Base-by-base conservation (phyloP, 2,329 filamentous ascomycete genomes). In the Xylaria multiplex region DNA sequence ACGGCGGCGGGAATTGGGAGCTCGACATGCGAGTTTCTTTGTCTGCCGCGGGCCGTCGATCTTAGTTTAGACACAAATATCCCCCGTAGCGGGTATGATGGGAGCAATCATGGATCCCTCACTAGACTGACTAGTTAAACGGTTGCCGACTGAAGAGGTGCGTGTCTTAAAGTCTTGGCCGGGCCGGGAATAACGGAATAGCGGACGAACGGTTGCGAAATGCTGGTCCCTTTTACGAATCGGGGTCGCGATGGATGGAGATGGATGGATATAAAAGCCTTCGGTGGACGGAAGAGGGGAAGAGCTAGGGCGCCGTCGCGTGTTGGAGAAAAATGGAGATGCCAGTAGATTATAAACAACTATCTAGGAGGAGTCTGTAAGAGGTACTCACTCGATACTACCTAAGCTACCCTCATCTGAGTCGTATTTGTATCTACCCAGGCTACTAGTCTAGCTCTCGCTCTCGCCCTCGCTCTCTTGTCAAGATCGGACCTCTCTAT, bases 1-100 rank as follows among this genome's bases (percentile, higher is more conserved):
- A 71, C 64, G 72, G 71, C 70, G 70, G 69, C 69, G 72, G 70
- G 64, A 71, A 68, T 57, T 72, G 73, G 64, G 73, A 73, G 70
- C 72, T 70, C 73, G 74, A 75, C 74, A 76, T 76, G 70, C 67
- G 69, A 58, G 60, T 5, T 45, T 52, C 37, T 3, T 27, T 45
- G 22, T 46, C 22, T 49, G 37, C 52, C 62, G 64, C 60, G 60
- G 64, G 56, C 60, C 56, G 46, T 52, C 42, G 50, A 42, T 49
- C 35, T 49, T 57, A 40, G 37, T 40, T 40, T 40, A 40, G 13
- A 40, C 37, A 14, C 37, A 40, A 40, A 40, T 14, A 13, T 27
- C 27, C 27, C 27, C 27, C 27, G 27, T 27, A 27, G 27, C 57
- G 62, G 57, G 45, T 56, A 52, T 42, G 43, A 35, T 43, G 11